phyloP scores from a whole-genome alignment of 2,329 filamentous ascomycete genomes.

The Rhynchosporium agropyri region DNA sequence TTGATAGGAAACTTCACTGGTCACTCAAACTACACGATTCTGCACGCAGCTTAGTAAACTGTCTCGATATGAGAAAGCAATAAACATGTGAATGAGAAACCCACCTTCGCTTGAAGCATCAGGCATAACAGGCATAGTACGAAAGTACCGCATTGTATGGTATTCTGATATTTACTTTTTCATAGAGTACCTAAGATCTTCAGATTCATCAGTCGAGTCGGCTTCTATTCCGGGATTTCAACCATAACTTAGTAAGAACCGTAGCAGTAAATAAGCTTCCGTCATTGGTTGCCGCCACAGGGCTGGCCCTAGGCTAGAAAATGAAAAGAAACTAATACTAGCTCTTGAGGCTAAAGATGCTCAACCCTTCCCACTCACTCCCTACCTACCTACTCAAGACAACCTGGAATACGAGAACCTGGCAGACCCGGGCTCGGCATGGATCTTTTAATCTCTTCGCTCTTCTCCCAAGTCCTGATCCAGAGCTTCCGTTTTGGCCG shows the following conservation, averaged over 20 bases:
- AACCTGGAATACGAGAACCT: neutral
- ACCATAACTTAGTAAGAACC: neutral
- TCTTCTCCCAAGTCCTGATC: neutral
- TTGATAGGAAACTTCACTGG: too few species aligned
- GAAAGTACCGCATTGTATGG: too few species aligned
- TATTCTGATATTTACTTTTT: neutral
- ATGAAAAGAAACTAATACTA: neutral
- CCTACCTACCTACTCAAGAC: neutral
- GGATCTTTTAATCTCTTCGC: too few species aligned
- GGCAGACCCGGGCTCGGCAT: too few species aligned
- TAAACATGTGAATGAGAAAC: too few species aligned
- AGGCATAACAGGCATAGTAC: too few species aligned
- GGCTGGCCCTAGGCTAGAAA: neutral
- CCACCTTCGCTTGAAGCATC: too few species aligned
- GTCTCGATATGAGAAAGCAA: too few species aligned
- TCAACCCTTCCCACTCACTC: neutral
- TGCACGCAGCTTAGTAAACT: too few species aligned
- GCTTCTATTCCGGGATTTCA: neutral
- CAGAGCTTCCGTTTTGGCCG: slow-evolving; percentile 11
- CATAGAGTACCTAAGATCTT: neutral
- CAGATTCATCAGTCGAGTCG: neutral
- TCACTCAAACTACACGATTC: too few species aligned
- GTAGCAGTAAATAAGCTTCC: neutral
- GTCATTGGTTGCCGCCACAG: slow-evolving; percentile 8
- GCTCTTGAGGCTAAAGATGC: too few species aligned